Evolutionary conservation across 306 rosid genomes (phyloP).

Genomic region (Lathyrus oleraceus): DNA sequence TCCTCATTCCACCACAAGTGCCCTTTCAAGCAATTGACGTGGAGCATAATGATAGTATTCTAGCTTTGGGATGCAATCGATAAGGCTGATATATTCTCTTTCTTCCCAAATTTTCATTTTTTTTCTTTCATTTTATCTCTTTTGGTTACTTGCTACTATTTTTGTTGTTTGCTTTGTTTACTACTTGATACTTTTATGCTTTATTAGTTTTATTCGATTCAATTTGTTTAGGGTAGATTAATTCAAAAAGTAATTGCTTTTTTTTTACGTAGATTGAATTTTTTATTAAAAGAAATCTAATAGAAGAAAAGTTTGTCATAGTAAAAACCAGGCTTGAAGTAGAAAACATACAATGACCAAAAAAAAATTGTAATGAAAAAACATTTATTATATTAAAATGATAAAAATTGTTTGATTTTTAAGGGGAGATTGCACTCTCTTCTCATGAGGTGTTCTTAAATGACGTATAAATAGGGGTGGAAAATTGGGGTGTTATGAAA

Average conservation of each 20-base stretch:
- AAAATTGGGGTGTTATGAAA: no score
- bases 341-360: background rate
- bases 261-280: background rate
- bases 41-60: constrained; percentile 50
- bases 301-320: background rate
- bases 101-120: background rate
- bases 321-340: background rate
- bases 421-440: background rate
- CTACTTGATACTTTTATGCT: background rate
- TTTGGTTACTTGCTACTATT: background rate
- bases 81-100: constrained; percentile 44
- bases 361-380: background rate
- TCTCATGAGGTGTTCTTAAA: background rate
- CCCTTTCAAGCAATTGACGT: constrained; percentile 60
- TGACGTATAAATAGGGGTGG: no score
- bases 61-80: constrained; percentile 56
- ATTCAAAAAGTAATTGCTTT: background rate
- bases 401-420: no score
- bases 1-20: no score
- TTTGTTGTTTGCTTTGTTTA: background rate
- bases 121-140: background rate
- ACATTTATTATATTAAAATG: background rate
- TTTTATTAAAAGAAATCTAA: constrained; percentile 4
- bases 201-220: background rate
- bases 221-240: background rate